These are phyloP conservation scores for Oryza longistaminata DNA, from an alignment of 176 grass and related monocot genomes.

Conservation along the genomic window DNA sequence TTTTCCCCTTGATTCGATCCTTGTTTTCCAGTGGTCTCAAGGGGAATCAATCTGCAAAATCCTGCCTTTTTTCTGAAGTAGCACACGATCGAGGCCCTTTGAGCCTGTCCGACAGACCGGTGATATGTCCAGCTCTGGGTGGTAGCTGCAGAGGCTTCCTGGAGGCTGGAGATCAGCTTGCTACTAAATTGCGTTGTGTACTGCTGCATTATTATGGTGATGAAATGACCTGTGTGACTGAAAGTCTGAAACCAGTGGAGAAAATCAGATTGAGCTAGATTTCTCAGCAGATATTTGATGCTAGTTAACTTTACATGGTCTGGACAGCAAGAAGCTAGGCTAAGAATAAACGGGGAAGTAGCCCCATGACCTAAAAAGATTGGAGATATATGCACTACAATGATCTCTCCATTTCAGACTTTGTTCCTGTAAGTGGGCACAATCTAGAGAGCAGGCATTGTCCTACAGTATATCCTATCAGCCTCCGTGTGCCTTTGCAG, in stretches of 20 bases:
- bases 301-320: neutral
- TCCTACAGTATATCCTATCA: slow-evolving; percentile 32
- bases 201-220: neutral
- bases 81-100: too few species aligned
- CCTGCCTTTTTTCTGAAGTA: neutral
- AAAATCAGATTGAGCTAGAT: neutral
- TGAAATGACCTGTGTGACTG: neutral
- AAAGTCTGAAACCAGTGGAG: neutral
- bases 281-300: neutral
- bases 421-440: slow-evolving; percentile 3
- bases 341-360: neutral
- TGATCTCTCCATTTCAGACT: neutral
- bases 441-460: slow-evolving; percentile 9
- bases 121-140: neutral
- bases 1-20: slow-evolving; percentile 9
- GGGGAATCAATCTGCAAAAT: slow-evolving; percentile 5
- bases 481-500: slow-evolving; percentile 1
- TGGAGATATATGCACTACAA: neutral
- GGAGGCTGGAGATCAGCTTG: neutral
- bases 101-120: neutral
- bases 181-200: neutral
- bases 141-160: neutral
- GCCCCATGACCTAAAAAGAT: neutral
- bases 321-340: neutral
- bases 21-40: neutral